Conservation (phyloP, 2,329 filamentous ascomycete genomes). For the Verticillium tricorpus region DNA sequence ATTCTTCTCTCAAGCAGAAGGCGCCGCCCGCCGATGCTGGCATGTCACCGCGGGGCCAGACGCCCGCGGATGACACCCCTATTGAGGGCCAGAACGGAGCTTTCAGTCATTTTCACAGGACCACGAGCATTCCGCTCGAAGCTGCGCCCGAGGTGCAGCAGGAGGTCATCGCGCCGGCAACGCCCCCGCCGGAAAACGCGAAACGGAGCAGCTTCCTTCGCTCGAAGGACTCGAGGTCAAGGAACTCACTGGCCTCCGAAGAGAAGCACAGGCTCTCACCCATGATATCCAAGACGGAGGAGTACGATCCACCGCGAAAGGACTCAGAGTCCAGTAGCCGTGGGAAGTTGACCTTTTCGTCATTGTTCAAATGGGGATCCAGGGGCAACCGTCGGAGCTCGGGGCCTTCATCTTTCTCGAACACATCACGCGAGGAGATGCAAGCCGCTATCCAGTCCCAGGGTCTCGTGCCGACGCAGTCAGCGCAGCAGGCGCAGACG, state of each 20-base stretch:
- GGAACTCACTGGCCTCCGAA: conserved; percentile 40
- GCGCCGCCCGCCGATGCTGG: conserved; percentile 20
- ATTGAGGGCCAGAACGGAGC: conserved; percentile 13
- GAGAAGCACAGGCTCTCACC: conserved; percentile 29
- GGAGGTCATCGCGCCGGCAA: conserved; percentile 13
- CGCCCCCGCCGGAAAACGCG: neutral
- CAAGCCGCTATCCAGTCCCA: conserved; percentile 25
- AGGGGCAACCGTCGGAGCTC: conserved; percentile 36
- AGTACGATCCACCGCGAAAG: conserved; percentile 46
- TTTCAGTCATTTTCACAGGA: conserved; percentile 40
- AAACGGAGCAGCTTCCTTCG: conserved; percentile 28
- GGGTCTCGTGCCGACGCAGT: conserved; percentile 19
- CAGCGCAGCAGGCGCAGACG: conserved; percentile 24
- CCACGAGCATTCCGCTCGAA: conserved; percentile 37
- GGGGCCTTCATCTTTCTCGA: conserved; percentile 77
- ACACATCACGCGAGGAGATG: conserved; percentile 88
- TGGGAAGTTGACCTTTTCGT: conserved; percentile 56
- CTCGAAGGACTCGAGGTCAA: conserved; percentile 43
- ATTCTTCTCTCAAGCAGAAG: conserved; percentile 24
- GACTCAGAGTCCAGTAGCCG: conserved; percentile 49
- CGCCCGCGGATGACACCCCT: conserved; percentile 21
- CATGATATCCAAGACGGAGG: conserved; percentile 34
- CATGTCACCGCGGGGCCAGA: neutral
- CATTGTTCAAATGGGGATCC: conserved; percentile 69
- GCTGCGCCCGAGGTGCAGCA: conserved; percentile 14